Percentiles rank a stretch among this genome's conserved stretches.
Evolutionary conservation across 2,329 filamentous ascomycete species (phyloP).

Genomic region (Phyllosticta citriasiana): DNA sequence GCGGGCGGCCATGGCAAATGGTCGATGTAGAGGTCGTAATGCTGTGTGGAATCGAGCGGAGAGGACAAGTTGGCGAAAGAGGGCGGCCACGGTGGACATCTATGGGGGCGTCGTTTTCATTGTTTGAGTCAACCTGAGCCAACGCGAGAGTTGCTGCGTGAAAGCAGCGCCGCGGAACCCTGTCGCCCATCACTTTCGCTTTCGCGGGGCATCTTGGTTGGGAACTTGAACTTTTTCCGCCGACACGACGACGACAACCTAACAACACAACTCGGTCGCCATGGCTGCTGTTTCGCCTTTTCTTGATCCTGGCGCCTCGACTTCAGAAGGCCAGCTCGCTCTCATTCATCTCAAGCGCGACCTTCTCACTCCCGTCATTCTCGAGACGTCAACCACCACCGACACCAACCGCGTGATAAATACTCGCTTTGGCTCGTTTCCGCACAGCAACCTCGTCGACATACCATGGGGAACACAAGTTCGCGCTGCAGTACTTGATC

Average conservation of each 20-base stretch:
- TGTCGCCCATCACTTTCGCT: not conserved
- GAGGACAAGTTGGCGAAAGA: slow-evolving; percentile 12
- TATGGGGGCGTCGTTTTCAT: slow-evolving; percentile 3
- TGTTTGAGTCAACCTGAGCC: not conserved
- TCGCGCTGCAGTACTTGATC: slow-evolving; percentile 80
- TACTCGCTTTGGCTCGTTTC: slow-evolving; percentile 78
- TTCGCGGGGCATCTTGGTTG: not conserved
- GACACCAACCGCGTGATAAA: slow-evolving; percentile 51
- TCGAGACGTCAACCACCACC: slow-evolving; percentile 21
- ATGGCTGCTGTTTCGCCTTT: slow-evolving; percentile 56
- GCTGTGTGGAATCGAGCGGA: slow-evolving; percentile 4
- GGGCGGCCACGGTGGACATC: slow-evolving; percentile 9
- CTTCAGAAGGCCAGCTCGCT: slow-evolving; percentile 58
- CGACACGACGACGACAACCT: not conserved
- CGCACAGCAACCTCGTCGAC: slow-evolving; percentile 46
- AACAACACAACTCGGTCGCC: not conserved
- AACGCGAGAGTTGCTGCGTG: slow-evolving; percentile 1
- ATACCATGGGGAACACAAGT: slow-evolving; percentile 89
- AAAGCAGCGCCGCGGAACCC: slow-evolving; percentile 1
- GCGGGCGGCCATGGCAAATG: slow-evolving; percentile 25
- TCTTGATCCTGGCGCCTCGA: slow-evolving; percentile 55
- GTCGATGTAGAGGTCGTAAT: slow-evolving; percentile 7
- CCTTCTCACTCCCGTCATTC: slow-evolving; percentile 64
- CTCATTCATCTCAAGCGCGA: slow-evolving; percentile 86
- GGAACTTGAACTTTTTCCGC: slow-evolving; percentile 6